These are phyloP conservation scores for Salisapilia sapeloensis DNA, from an alignment of 352 stramenopile species.

Conservation along the genomic window DNA sequence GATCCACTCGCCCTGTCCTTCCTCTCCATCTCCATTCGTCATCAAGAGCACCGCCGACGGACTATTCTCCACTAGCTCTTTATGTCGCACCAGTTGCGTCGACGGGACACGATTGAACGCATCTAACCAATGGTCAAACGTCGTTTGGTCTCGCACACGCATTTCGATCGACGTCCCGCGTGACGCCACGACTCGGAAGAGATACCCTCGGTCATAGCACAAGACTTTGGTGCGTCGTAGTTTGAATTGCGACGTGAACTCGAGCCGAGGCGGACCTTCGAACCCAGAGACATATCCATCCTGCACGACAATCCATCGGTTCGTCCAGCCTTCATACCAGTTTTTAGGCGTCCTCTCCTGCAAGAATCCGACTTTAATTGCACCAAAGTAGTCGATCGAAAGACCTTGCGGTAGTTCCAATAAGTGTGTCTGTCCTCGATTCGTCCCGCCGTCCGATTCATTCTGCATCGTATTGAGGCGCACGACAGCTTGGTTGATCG, in stretches of 20 bases:
- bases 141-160: conserved; percentile 51
- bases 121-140: conserved; percentile 60
- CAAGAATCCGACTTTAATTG: conserved; percentile 48
- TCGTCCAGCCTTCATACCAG: conserved; percentile 74
- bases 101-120: conserved; percentile 36
- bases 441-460: neutral
- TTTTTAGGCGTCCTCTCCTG: conserved; percentile 57
- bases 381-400: conserved; percentile 66
- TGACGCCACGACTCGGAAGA: conserved; percentile 59
- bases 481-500: conserved; percentile 31
- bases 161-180: conserved; percentile 60
- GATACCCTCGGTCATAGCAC: conserved; percentile 51
- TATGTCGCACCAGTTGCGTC: conserved; percentile 37
- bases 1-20: conserved; percentile 35
- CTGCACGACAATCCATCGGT: conserved; percentile 69
- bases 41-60: conserved; percentile 61
- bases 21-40: conserved; percentile 13
- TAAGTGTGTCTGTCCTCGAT: conserved; percentile 3
- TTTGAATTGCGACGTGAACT: conserved; percentile 56
- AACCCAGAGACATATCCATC: conserved; percentile 57
- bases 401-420: conserved; percentile 38
- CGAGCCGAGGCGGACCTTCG: conserved; percentile 58
- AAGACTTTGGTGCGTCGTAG: conserved; percentile 47
- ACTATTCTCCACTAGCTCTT: conserved; percentile 70
- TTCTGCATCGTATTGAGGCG: neutral